Percentiles rank a stretch among this genome's conserved stretches.
Conservation (phyloP, 2,329 filamentous ascomycete species). For the Pyrenochaeta sp. region DNA sequence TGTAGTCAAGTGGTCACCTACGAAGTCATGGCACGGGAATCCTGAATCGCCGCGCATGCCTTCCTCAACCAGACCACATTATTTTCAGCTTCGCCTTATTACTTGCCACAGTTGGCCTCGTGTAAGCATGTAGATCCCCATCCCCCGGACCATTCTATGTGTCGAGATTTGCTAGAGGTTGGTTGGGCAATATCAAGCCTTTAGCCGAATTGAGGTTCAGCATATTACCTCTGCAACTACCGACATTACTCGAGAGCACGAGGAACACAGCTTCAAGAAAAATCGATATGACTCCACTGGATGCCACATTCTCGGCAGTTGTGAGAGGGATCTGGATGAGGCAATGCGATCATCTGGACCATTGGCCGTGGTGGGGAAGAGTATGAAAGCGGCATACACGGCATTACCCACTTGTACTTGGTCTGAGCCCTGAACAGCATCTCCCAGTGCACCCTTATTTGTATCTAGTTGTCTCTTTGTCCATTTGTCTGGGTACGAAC, state of each 20-base stretch:
- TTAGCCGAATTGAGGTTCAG: slow-evolving; percentile 17
- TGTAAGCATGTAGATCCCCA: slow-evolving; percentile 3
- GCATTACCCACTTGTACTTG: not conserved
- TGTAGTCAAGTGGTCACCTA: too few species aligned
- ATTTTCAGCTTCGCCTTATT: too few species aligned
- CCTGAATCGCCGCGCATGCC: too few species aligned
- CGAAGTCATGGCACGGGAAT: too few species aligned
- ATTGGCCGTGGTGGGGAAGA: not conserved
- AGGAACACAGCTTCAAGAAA: not conserved
- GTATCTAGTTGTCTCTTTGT: not conserved
- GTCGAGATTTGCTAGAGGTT: slow-evolving; percentile 2
- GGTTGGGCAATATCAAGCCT: slow-evolving; percentile 23
- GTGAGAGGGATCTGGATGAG: not conserved
- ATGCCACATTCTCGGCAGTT: not conserved
- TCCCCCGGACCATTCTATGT: slow-evolving; percentile 6
- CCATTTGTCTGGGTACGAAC: not conserved
- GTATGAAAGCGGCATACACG: not conserved
- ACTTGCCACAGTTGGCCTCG: not conserved
- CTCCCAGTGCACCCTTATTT: not conserved
- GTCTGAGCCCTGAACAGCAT: not conserved
- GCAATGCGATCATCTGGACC: not conserved
- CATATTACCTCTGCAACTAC: slow-evolving; percentile 20
- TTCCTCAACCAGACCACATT: too few species aligned
- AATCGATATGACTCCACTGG: slow-evolving; percentile 4
- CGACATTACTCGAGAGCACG: slow-evolving; percentile 5